Conservation (phyloP, 805 yeast species). For the Cyberlindnera lachancei region DNA sequence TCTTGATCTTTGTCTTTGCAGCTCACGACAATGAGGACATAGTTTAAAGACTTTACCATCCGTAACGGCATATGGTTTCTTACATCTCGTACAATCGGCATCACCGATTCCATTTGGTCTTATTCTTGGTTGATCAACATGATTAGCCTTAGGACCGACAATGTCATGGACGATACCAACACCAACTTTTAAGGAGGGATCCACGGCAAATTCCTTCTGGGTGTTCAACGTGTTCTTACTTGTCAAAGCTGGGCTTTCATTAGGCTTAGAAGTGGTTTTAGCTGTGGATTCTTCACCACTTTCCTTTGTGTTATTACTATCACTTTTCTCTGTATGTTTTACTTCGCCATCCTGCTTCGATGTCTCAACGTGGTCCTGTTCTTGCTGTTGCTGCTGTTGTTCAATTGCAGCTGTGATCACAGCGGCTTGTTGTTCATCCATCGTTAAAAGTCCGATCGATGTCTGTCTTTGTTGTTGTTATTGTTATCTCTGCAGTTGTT, state of each 20-base stretch:
- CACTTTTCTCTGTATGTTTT: constrained; percentile 41
- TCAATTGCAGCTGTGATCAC: constrained; percentile 20
- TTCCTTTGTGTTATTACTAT: constrained; percentile 3
- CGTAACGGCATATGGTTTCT: constrained; percentile 46
- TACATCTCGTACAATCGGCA: constrained; percentile 46
- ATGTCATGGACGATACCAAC: constrained; percentile 18
- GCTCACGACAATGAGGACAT: constrained; percentile 57
- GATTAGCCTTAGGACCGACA: constrained; percentile 15
- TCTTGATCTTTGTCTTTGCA: constrained; percentile 54
- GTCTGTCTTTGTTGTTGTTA: background rate
- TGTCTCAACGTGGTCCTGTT: constrained; percentile 1
- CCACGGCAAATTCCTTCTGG: constrained; percentile 12
- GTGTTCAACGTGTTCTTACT: background rate
- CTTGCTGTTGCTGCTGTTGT: constrained; percentile 34
- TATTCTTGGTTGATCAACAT: constrained; percentile 1
- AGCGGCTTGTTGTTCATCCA: constrained; percentile 15
- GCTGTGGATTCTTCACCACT: background rate
- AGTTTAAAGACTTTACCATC: constrained; percentile 37
- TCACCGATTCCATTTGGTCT: background rate
- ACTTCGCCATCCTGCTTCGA: constrained; percentile 24
- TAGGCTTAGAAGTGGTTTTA: background rate
- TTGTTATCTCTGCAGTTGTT: too few relatives aligned
- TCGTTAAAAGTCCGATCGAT: background rate
- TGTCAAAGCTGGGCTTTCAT: background rate
- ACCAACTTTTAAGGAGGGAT: constrained; percentile 19